Percentiles rank a stretch among this genome's conserved stretches.
Evolutionary conservation across 2,329 filamentous ascomycete species (phyloP).

Genomic region (Verticillium albo-atrum): DNA sequence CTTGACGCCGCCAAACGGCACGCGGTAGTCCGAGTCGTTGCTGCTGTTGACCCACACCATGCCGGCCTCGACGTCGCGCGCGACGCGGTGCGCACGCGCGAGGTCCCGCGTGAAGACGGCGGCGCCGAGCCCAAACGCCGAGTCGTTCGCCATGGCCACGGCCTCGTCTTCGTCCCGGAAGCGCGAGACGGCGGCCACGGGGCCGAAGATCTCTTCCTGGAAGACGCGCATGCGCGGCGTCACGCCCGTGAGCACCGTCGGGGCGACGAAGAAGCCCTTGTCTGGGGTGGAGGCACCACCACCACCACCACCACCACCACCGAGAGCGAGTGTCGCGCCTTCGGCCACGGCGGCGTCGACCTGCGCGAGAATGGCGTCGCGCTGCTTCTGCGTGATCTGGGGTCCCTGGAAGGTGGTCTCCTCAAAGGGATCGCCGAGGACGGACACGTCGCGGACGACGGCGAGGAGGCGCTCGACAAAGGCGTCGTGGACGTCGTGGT

Average conservation of each 20-base stretch:
- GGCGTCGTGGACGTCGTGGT: conserved; percentile 50
- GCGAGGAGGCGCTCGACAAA: conserved; percentile 60
- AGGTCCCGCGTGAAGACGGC: conserved; percentile 54
- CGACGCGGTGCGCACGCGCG: conserved; percentile 29
- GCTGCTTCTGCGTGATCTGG: conserved; percentile 61
- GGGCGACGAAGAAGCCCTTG: conserved; percentile 33
- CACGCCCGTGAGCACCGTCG: conserved; percentile 22
- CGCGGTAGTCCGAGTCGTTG: conserved; percentile 23
- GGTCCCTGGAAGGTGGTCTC: conserved; percentile 64
- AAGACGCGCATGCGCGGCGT: conserved; percentile 20
- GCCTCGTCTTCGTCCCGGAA: conserved; percentile 28
- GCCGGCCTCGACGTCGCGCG: conserved; percentile 50
- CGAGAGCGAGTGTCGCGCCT: conserved; percentile 47
- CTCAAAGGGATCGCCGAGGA: conserved; percentile 61
- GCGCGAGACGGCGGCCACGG: conserved; percentile 18
- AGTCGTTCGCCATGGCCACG: conserved; percentile 31
- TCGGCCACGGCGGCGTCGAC: conserved; percentile 60
- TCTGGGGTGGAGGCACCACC: conserved; percentile 3
- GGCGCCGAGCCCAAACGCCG: conserved; percentile 50
- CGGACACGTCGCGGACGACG: conserved; percentile 46
- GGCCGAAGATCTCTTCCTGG: conserved; percentile 26
- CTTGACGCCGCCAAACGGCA: conserved; percentile 28
- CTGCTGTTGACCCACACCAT: conserved; percentile 36
- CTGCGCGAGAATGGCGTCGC: conserved; percentile 60
- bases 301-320: conserved; percentile 31